Base-by-base conservation (phyloP, 768 basidiomycete species). In the Mycena chlorophos region DNA sequence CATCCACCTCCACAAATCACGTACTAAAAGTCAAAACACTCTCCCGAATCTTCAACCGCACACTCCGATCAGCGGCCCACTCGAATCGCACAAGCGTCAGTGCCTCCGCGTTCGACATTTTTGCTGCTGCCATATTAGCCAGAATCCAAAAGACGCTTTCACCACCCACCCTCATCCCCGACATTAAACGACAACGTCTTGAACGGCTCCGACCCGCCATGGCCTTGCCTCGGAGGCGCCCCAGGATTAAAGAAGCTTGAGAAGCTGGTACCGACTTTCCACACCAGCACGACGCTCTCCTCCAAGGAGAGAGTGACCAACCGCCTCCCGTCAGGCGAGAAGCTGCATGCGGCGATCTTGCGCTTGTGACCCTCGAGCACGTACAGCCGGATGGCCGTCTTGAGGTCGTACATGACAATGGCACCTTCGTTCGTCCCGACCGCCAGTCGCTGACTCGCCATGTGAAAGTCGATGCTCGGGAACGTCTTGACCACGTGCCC, bases 401-500 rank as follows among this genome's bases (percentile, higher is more conserved):
- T 97, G 50, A 98, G 80, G 67, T 98, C 97, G 66, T 97, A 98
- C 87, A 97, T 94, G 55, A 93, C 80, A 50, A 94, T 86, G 0
- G 94, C 94, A 0, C 96, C 97, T 72, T 99, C 97, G 53, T 83
- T 85, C 0, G 95, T 96, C 1, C 97, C 97, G 0, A 98, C 94
- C 0, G 90, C 92, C 3, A 98, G 82, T 14, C 91, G 86, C 67
- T 99, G 97, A 1, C 83, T 86, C 2, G 79, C 74, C 74, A 85
- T 86, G 64, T 98, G 90, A 68, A 99, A 98, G 70, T 94, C 95
- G n/a, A 98, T 85, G 0, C 87, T 87, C 0, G 96, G 95, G 66
- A 89, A 98, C 91, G 89, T 93, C 65, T 88, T 87, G 12, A 98
- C 97, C n/a, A 98, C 88, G 65, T 94, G 88, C 26, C 91, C 90